A percentile compares a stretch with the other conserved stretches of the same genome.
These are phyloP conservation scores for Kwoniella heveanensis DNA, from an alignment of 768 basidiomycete species.

Conservation along the genomic window DNA sequence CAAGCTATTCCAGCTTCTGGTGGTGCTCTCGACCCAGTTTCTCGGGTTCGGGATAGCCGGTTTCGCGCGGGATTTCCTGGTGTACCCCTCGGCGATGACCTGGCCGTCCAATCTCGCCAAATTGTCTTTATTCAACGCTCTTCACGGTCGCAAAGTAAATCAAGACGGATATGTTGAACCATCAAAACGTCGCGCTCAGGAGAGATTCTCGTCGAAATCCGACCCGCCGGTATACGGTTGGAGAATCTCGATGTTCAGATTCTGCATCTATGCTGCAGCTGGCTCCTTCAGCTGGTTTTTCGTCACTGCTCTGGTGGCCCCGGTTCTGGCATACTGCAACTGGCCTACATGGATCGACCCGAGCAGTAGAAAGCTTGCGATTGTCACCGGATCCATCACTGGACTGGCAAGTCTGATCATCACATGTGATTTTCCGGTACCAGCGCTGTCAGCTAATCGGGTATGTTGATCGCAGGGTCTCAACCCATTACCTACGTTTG, in stretches of 20 bases:
- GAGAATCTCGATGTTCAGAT: slow-evolving; percentile 52
- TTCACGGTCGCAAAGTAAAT: slow-evolving; percentile 13
- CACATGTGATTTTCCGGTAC: no score
- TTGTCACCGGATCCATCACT: slow-evolving; percentile 46
- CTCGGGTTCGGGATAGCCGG: slow-evolving; percentile 92
- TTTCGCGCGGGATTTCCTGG: slow-evolving; percentile 72
- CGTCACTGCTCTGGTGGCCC: slow-evolving; percentile 87
- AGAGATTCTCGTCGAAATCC: not conserved
- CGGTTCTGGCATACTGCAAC: slow-evolving; percentile 77
- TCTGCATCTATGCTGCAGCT: slow-evolving; percentile 69
- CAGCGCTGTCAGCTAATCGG: no score
- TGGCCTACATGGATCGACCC: slow-evolving; percentile 81
- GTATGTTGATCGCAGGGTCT: no score
- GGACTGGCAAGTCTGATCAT: slow-evolving; percentile 51
- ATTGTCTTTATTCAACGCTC: slow-evolving; percentile 14
- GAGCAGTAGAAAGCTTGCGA: slow-evolving; percentile 51
- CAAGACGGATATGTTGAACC: slow-evolving; percentile 13
- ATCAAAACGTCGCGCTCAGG: not conserved
- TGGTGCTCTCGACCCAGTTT: slow-evolving; percentile 59
- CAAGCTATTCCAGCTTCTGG: slow-evolving; percentile 12
- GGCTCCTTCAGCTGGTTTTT: slow-evolving; percentile 81
- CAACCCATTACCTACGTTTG: slow-evolving; percentile 57
- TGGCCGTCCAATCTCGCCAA: slow-evolving; percentile 17
- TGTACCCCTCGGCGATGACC: slow-evolving; percentile 14
- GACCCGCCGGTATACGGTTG: slow-evolving; percentile 17